Conservation (phyloP, 257 asterid species). For the Solanum sitiens region DNA sequence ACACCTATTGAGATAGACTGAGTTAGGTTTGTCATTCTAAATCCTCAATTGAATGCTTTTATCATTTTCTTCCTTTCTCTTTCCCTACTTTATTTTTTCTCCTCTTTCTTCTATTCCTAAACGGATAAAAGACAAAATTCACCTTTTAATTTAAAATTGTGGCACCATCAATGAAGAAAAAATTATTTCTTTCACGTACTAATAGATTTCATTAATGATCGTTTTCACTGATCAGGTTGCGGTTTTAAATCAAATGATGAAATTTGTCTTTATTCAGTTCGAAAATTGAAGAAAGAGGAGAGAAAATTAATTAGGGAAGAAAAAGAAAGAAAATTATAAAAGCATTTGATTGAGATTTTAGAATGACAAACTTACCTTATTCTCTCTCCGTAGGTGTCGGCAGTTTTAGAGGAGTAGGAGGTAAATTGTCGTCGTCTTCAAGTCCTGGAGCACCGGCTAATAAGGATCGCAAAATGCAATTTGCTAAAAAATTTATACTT, state of each 20-base stretch:
- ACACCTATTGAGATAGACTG: conserved; percentile 13
- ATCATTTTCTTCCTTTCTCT: neutral
- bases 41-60: neutral
- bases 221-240: neutral
- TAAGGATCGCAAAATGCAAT: conserved; percentile 59
- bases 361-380: conserved; percentile 32
- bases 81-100: neutral
- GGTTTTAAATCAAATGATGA: neutral
- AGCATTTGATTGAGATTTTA: neutral
- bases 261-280: neutral
- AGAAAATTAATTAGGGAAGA: neutral
- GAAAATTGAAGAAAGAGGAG: neutral
- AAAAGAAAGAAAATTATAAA: neutral
- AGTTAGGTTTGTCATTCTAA: conserved; percentile 25
- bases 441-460: conserved; percentile 6
- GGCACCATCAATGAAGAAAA: neutral
- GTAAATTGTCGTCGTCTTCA: neutral
- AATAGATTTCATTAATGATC: neutral
- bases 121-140: neutral
- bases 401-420: neutral
- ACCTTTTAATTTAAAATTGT: neutral
- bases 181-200: neutral
- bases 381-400: conserved; percentile 21
- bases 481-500: conserved; percentile 20
- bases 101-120: neutral